Base-by-base conservation (phyloP, 2,329 filamentous ascomycete species). In the Myriosclerotinia duriaeana region DNA sequence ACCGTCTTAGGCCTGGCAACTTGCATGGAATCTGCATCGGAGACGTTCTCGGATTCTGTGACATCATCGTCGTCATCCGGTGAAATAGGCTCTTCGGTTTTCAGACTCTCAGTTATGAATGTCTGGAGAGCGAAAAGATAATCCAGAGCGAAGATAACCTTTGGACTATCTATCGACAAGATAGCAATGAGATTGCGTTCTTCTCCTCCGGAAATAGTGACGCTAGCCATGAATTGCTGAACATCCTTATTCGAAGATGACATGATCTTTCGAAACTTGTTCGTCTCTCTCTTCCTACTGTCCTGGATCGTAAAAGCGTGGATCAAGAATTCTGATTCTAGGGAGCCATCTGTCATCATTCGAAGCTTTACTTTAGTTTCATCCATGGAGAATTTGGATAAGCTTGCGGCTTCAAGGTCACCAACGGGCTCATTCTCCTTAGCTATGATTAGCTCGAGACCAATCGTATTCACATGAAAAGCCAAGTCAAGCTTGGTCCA, bases 231-330 rank as follows among this genome's bases (percentile, higher is more conserved):
- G 75, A 99, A 93, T 73, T 99, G 96, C 77, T 98, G 93, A 55
- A 95, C 93, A 66, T 93, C 90, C 72, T 93, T 94, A 78, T 97
- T 98, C 74, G 93, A 93, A 65, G 96, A 89, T 1, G 93, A 93
- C 95, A 99, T 98, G 79, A 99, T 97, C 77, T 94, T 96, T 61
- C 93, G 88, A 83, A 96, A 99, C 76, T 96, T 97, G 81, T 97
- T 99, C 6, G 89, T 91, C 73, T 96, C 93, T 64, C 87, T 86
- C 5, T 87, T 88, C n/a, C 96, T 89, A 70, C 90, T 97, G 77
- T 99, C 95, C 66, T 91, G 87, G 71, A 98, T 97, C 0, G 93
- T 97, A 77, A 99, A 97, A 0, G 94, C 95, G 68, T 95, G 90
- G 20, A 99, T 93, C 46, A 97, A 84, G 8, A 99, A 85, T 76